Evolutionary conservation across 2,329 filamentous ascomycete genomes (phyloP).

Genomic region (Fragosphaeria purpurea): DNA sequence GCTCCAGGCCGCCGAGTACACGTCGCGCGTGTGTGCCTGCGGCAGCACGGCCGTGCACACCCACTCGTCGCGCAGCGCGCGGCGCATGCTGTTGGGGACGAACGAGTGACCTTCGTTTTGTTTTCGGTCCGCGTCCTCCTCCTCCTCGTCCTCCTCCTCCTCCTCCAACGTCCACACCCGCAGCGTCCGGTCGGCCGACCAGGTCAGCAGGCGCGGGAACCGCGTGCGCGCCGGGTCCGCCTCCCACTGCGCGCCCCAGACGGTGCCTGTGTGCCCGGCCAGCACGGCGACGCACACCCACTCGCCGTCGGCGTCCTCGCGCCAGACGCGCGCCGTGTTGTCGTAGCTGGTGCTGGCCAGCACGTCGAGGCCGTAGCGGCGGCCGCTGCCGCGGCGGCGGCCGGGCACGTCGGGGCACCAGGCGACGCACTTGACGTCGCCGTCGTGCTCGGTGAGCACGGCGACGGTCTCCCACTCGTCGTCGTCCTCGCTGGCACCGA

Average conservation of each 20-base stretch:
- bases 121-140: not conserved
- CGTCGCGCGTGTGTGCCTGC: conserved; percentile 61
- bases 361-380: conserved; percentile 51
- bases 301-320: conserved; percentile 78
- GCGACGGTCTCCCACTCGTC: conserved; percentile 97
- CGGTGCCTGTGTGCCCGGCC: conserved; percentile 72
- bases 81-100: conserved; percentile 85
- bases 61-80: conserved; percentile 74
- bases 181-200: conserved; percentile 72
- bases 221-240: conserved; percentile 26
- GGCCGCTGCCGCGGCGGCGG: conserved; percentile 27
- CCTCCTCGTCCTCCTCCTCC: conserved; percentile 32
- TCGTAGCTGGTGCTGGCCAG: conserved; percentile 92
- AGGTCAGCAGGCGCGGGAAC: conserved; percentile 63
- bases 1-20: conserved; percentile 85
- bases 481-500: conserved; percentile 60
- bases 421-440: conserved; percentile 85
- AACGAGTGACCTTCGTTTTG: conserved; percentile 19
- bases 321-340: conserved; percentile 79
- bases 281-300: conserved; percentile 85
- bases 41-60: conserved; percentile 67
- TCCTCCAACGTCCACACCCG: conserved; percentile 66
- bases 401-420: conserved; percentile 68
- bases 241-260: conserved; percentile 80
- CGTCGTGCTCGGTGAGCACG: conserved; percentile 87